Base-by-base conservation (phyloP, 805 yeast genomes). In the Dipodascus geniculatus region DNA sequence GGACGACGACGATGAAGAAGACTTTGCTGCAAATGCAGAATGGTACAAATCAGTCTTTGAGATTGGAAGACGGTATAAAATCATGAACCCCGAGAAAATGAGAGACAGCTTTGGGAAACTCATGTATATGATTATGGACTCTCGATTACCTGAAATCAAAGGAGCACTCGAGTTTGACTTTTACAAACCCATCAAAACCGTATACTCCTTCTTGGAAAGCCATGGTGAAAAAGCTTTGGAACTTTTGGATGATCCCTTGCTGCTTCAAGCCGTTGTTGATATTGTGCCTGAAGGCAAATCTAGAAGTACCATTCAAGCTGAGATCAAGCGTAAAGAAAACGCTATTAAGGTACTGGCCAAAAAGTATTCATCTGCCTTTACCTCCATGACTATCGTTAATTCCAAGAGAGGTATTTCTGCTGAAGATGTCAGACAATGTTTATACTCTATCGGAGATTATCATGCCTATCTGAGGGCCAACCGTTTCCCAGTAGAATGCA, bases 111-210 rank as follows among this genome's bases (percentile, higher is more conserved):
- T 81, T 65, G 95, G 95, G 49, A 85, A 85, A 61, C 70, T 86
- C 54, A 82, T 86, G 69, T 85, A 85, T 66, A 86, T 85, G 85
- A 81, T 85, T 38, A 85, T 86, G 93, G 95, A 85, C 66, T 85
- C 93, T 1, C 71, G 86, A 49, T 67, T 83, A 24, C 85, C 88
- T 0, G 88, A 85, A 59, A 78, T 85, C 55, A 78, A 76, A 58
- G 79, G 77, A 16, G 81, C 80, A 51, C 77, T 85, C 82, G 91
- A 82, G 56, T 86, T 85, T 65, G 87, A 85, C 65, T 69, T 85
- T 1, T 83, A 81, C 68, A 81, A 78, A 61, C 91, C 93, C 0
- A 76, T 86, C 52, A 73, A 76, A 55, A 85, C 91, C 0, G 84
- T 85, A 1, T 63, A 75, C 48, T 57, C 71, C 1, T 77, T 71